Conservation (phyloP, 1,139 yeast species). For the Candida dubliniensis region DNA sequence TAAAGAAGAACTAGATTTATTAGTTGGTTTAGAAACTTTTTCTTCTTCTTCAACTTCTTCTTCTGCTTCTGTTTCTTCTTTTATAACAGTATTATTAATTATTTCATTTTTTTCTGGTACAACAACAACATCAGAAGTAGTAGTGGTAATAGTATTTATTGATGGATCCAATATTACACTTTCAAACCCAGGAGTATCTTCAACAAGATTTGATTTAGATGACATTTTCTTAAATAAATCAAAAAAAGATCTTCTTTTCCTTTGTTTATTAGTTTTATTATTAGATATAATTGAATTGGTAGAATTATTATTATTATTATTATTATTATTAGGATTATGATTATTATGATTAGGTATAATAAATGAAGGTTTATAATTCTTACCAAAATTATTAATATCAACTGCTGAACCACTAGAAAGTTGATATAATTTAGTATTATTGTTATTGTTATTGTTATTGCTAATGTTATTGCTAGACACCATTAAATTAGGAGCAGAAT, state of each 20-base stretch:
- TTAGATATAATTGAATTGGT: constrained; percentile 8
- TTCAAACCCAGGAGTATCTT: constrained; percentile 4
- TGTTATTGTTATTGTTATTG: constrained; percentile 6
- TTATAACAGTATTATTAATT: background rate
- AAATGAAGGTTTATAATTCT: constrained; percentile 39
- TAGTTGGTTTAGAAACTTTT: constrained; percentile 1
- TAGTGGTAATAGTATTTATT: background rate
- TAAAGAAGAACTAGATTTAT: constrained; percentile 18
- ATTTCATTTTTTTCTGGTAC: background rate
- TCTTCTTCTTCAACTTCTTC: background rate
- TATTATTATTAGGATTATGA: constrained; percentile 2
- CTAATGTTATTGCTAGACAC: no score
- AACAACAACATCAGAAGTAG: no score
- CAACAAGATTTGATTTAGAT: background rate
- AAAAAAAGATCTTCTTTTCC: constrained; percentile 17
- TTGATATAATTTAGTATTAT: constrained; percentile 21
- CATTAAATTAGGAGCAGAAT: constrained; percentile 32
- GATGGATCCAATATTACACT: constrained; percentile 8
- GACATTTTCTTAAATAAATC: constrained; percentile 16
- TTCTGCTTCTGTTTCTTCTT: background rate
- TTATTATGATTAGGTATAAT: constrained; percentile 8
- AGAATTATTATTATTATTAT: constrained; percentile 7
- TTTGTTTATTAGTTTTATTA: constrained; percentile 10
- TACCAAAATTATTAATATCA: constrained; percentile 46
- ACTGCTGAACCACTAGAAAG: constrained; percentile 42